A percentile compares a stretch with the other conserved stretches of the same genome.
phyloP scores from a whole-genome alignment of 1,284 basidiomycete genomes.

The Microbotryum silenes-acaulis region DNA sequence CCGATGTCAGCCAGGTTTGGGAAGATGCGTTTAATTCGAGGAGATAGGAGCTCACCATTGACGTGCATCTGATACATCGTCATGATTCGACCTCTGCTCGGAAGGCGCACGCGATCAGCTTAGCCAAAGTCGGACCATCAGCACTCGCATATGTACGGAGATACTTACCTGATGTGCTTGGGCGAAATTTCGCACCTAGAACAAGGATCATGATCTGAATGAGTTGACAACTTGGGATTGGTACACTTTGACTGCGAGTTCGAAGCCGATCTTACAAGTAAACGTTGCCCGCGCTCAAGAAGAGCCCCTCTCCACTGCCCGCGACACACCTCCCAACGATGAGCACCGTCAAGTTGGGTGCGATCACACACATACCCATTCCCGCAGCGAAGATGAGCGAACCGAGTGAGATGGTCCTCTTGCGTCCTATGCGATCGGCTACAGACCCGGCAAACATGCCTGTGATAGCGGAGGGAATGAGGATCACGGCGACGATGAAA shows the following conservation, averaged over 20 bases:
- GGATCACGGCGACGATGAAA: slow-evolving; percentile 32
- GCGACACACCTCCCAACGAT: slow-evolving; percentile 49
- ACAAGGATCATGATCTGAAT: slow-evolving; percentile 10
- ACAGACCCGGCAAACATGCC: slow-evolving; percentile 48
- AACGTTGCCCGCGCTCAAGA: neutral
- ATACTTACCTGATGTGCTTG: slow-evolving; percentile 1
- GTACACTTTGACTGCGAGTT: neutral
- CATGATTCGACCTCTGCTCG: slow-evolving; percentile 7
- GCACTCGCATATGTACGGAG: too few species aligned
- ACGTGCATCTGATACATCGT: slow-evolving; percentile 7
- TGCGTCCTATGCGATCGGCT: slow-evolving; percentile 49
- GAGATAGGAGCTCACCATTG: neutral
- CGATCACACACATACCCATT: slow-evolving; percentile 33
- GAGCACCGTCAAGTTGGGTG: slow-evolving; percentile 40
- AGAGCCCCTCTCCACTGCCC: slow-evolving; percentile 36
- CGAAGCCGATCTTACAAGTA: neutral
- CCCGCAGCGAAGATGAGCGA: slow-evolving; percentile 45
- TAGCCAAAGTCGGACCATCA: too few species aligned
- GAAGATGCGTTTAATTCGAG: neutral
- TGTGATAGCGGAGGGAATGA: slow-evolving; percentile 47
- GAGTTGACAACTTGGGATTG: slow-evolving; percentile 41
- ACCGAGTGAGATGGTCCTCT: slow-evolving; percentile 46
- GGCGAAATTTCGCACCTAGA: slow-evolving; percentile 21
- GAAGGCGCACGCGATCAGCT: too few species aligned
- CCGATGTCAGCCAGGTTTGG: neutral